phyloP scores from a whole-genome alignment of 805 yeast species.

The Brettanomyces anomalus region DNA sequence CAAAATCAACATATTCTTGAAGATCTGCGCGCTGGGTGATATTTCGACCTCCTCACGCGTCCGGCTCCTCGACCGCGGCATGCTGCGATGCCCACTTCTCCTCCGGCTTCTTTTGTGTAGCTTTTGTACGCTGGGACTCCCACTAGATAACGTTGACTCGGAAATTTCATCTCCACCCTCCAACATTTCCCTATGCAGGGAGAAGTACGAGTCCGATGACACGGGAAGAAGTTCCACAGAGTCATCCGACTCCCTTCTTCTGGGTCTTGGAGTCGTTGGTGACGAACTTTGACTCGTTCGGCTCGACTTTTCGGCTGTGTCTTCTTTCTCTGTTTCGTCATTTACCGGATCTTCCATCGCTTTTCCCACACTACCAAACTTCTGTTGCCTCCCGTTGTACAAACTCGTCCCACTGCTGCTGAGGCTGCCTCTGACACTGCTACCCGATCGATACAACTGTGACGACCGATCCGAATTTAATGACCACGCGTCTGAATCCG shows the following conservation, averaged over 20 bases:
- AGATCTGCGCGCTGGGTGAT: constrained; percentile 52
- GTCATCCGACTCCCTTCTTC: not conserved
- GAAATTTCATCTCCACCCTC: not conserved
- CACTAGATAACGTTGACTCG: not conserved
- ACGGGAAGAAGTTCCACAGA: constrained; percentile 10
- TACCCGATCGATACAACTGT: not conserved
- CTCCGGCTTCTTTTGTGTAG: not conserved
- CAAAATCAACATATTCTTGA: constrained; percentile 69
- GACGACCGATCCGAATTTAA: constrained; percentile 13
- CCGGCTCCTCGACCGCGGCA: constrained; percentile 14
- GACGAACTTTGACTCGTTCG: no score
- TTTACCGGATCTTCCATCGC: not conserved
- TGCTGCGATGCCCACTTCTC: constrained; percentile 8
- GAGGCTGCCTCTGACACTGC: not conserved
- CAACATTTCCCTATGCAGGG: constrained; percentile 20
- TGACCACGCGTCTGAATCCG: constrained; percentile 24
- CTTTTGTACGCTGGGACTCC: not conserved
- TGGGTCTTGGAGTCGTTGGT: no score
- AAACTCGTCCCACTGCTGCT: not conserved
- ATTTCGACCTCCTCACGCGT: constrained; percentile 13
- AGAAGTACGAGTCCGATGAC: constrained; percentile 27
- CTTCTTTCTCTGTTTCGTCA: no score
- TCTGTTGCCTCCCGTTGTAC: not conserved
- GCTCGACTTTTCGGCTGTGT: no score
- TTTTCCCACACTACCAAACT: not conserved